These are phyloP conservation scores for Lachnellula occidentalis DNA, from an alignment of 2,329 filamentous ascomycete genomes.

Conservation along the genomic window DNA sequence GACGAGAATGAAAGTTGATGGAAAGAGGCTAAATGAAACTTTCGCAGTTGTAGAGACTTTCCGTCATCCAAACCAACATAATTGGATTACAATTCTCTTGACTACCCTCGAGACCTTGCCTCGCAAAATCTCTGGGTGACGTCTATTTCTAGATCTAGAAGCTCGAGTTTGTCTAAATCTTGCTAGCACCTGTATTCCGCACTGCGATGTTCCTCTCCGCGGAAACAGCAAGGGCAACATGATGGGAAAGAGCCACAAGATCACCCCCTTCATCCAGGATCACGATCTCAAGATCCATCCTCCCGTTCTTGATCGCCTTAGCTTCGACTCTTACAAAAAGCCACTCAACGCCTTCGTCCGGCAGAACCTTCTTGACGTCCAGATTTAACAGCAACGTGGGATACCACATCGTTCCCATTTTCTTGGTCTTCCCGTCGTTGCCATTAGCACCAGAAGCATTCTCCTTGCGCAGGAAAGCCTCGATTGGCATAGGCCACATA, in stretches of 20 bases:
- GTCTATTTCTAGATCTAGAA: background rate
- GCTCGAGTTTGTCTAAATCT: slow-evolving; percentile 4
- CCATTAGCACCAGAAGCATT: slow-evolving; percentile 20
- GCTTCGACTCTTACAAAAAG: slow-evolving; percentile 59
- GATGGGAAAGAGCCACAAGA: slow-evolving; percentile 61
- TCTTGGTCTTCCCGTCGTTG: slow-evolving; percentile 12
- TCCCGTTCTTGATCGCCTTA: slow-evolving; percentile 64
- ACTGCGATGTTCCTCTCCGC: slow-evolving; percentile 52
- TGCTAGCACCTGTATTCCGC: slow-evolving; percentile 16
- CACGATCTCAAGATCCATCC: slow-evolving; percentile 68
- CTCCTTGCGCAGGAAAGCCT: slow-evolving; percentile 38
- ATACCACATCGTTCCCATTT: slow-evolving; percentile 27
- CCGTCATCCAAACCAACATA: no score
- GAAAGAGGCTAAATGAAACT: no score
- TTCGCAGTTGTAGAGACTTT: no score
- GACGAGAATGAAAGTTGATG: no score
- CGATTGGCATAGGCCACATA: slow-evolving; percentile 59
- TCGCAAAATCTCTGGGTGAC: background rate
- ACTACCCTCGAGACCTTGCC: background rate
- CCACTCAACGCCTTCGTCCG: slow-evolving; percentile 65
- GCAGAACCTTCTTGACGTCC: slow-evolving; percentile 69
- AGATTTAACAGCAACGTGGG: slow-evolving; percentile 66
- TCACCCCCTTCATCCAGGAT: slow-evolving; percentile 60
- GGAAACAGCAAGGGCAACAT: slow-evolving; percentile 59
- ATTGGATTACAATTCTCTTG: background rate